Evolutionary conservation across 2,329 filamentous ascomycete genomes (phyloP).

Genomic region (Cytospora schulzeri): DNA sequence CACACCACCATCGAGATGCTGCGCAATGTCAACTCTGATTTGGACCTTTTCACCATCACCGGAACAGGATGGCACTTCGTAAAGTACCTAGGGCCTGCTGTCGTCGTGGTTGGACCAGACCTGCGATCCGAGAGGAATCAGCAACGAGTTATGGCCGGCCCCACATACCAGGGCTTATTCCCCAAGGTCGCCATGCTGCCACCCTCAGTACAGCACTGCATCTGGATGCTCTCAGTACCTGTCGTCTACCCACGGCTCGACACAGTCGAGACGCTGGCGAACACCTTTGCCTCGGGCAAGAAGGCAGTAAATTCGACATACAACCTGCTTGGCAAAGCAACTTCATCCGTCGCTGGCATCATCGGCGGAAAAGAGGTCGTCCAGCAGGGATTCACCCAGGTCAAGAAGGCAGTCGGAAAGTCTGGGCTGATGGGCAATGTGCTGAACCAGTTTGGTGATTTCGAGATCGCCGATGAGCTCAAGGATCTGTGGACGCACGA

Average conservation of each 20-base stretch:
- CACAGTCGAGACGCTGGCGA: constrained; percentile 85
- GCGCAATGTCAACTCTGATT: constrained; percentile 82
- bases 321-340: constrained; percentile 93
- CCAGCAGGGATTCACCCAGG: constrained; percentile 86
- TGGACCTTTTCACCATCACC: constrained; percentile 93
- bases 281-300: constrained; percentile 92
- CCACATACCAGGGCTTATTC: constrained; percentile 96
- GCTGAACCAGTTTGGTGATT: constrained; percentile 92
- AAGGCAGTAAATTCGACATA: constrained; percentile 96
- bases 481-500: constrained; percentile 99
- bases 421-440: constrained; percentile 94
- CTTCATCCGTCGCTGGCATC: constrained; percentile 90
- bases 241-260: constrained; percentile 89
- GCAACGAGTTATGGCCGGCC: constrained; percentile 89
- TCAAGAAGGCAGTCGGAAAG: constrained; percentile 97
- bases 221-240: constrained; percentile 94
- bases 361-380: constrained; percentile 94
- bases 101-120: constrained; percentile 88
- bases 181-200: constrained; percentile 91
- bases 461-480: constrained; percentile 91
- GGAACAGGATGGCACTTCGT: constrained; percentile 99
- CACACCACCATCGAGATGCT: constrained; percentile 94
- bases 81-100: constrained; percentile 89
- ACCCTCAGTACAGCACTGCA: constrained; percentile 90
- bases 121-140: constrained; percentile 90